Conservation (phyloP, 768 basidiomycete genomes). For the Exidia glandulosa region DNA sequence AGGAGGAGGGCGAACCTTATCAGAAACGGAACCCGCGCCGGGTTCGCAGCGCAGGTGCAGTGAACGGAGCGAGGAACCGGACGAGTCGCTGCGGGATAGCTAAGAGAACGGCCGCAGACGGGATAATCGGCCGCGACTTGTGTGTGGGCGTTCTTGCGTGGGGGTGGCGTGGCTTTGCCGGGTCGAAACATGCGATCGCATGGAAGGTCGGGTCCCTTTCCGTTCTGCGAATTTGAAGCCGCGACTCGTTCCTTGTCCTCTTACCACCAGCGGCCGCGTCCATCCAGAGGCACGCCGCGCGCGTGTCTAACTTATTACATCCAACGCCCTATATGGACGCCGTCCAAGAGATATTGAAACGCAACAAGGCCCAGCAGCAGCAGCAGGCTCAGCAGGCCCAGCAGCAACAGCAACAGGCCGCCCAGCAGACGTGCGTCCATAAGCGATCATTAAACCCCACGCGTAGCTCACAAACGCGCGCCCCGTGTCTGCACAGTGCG, state of each 20-base stretch:
- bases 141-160: not conserved
- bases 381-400: not conserved
- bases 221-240: not conserved
- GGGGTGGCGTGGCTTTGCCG: not conserved
- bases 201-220: not conserved
- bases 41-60: no score
- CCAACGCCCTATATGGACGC: not conserved
- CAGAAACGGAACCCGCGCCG: no score
- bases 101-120: not conserved
- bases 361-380: not conserved
- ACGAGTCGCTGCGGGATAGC: not conserved
- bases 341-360: not conserved
- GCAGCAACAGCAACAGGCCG: not conserved
- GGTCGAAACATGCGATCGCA: not conserved
- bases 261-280: not conserved
- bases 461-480: not conserved
- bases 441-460: not conserved
- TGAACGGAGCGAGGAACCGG: no score
- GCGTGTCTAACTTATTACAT: not conserved
- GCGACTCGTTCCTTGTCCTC: not conserved
- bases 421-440: not conserved
- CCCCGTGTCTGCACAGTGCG: not conserved
- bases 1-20: not conserved
- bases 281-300: not conserved
- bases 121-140: not conserved